Evolutionary conservation across 441 rosid genomes (phyloP).

Genomic region (Lepidium campestre): DNA sequence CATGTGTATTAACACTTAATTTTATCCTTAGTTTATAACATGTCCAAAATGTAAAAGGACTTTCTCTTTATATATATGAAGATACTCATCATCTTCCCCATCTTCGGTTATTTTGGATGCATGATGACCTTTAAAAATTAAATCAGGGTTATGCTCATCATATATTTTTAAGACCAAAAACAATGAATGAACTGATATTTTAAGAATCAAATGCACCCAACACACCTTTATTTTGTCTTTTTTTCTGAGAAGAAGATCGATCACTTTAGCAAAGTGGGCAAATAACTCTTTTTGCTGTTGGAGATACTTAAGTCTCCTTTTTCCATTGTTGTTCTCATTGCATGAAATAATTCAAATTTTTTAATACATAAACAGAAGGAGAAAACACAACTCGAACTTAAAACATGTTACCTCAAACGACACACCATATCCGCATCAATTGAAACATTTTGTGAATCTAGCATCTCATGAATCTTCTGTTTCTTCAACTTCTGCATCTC

Average conservation of each 20-base stretch:
- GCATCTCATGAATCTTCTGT: slow-evolving; percentile 85
- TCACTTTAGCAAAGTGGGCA: slow-evolving; percentile 93
- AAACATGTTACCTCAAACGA: neutral
- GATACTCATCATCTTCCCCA: slow-evolving; percentile 96
- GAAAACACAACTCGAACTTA: neutral
- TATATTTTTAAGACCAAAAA: neutral
- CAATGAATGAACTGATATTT: neutral
- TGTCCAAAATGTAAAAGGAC: too few species aligned
- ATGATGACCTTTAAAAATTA: slow-evolving; percentile 69
- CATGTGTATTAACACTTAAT: too few species aligned
- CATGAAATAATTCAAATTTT: neutral
- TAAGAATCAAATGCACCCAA: neutral
- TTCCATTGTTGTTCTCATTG: slow-evolving; percentile 73
- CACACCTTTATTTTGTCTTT: slow-evolving; percentile 71
- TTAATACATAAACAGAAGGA: neutral
- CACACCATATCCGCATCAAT: slow-evolving; percentile 91
- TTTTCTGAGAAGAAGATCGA: slow-evolving; percentile 69
- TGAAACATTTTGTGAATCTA: slow-evolving; percentile 86
- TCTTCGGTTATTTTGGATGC: slow-evolving; percentile 91
- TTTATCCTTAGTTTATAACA: too few species aligned
- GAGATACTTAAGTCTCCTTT: slow-evolving; percentile 86
- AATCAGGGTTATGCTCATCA: neutral
- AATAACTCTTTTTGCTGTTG: slow-evolving; percentile 95
- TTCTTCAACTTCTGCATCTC: slow-evolving; percentile 89
- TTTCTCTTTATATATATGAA: too few species aligned